Evolutionary conservation across 441 rosid genomes (phyloP), one percentile per base, ranked within the genome.

Genomic region (Eruca vesicaria): DNA sequence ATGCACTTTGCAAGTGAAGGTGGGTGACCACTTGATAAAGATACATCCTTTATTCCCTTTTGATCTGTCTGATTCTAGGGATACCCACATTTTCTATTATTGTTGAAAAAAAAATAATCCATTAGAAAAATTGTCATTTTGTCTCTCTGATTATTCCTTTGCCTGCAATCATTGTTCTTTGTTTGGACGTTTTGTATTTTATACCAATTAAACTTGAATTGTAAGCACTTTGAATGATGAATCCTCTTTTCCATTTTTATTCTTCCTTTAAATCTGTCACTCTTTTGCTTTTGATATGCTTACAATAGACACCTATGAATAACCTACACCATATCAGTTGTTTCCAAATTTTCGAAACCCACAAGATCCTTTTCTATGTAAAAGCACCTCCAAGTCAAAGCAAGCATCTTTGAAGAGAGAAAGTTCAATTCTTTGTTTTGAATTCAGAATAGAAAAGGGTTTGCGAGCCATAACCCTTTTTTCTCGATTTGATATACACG

Each of bases 21-120:
- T 67, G 70, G 72, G 69, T 80, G 80, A 57, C 79, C 82, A 80
- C 81, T 76, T 75, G 69, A 74, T 61, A 81, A 82, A 84, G 87
- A 64, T 9, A 68, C 6, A 59, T 59, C 60, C 88, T 83, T 89
- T 86, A 84, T 87, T 86, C 87, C 83, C 82, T 84, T 69, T 82
- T 61, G 74, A 64, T 72, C 77, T 78, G 73, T 78, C 80, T 72
- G 38, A 66, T 45, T 74, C 78, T 78, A 23, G 80, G 73, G 78
- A 60, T 61, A 73, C 16, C 62, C 75, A 52, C 32, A 77, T 73
- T 77, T 81, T 69, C 61, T 71, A 36, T 32, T 73, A 65, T 73
- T 36, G n/a, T 57, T 16, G 0, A 16, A 6, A 9, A 64, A 59
- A 23, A 16, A 50, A 16, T 2, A 66, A 60, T 31, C 43, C 65